Base-by-base conservation (phyloP, 805 yeast species). In the Candida andamanensis region DNA sequence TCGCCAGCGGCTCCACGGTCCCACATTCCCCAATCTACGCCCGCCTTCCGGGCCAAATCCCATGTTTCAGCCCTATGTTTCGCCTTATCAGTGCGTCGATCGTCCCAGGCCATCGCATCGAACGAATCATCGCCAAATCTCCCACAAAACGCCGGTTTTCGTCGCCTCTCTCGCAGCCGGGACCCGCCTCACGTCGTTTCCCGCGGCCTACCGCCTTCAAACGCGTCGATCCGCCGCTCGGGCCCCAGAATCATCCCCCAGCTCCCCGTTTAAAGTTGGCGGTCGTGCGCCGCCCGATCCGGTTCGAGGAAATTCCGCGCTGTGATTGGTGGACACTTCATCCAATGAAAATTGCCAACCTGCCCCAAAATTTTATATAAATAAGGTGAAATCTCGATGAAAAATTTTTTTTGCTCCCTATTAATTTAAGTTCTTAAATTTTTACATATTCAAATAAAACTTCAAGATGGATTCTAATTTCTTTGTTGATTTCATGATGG, bases 401-500 rank as follows among this genome's bases (percentile, higher is more conserved):
- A 36, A 40, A 40, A 34, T 26, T 40, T 40, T 40, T 32, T 24
- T 16, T 32, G 24, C 22, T 26, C 22, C 17, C 21, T 32, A n/a
- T 28, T 18, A 15, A 16, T 25, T 24, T 17, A 36, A 23, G 22
- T 32, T 32, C 29, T 27, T 19, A 19, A 23, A 20, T 28, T 36
- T 33, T 31, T 29, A 28, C 11, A 33, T 15, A 33, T 19, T 14
- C 25, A 23, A 28, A 26, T 24, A 28, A 28, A 22, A 40, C 15
- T 26, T 32, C 30, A 38, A 30, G 24, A 39, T 39, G 42, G 46
- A 41, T 39, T 27, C 32, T 25, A 29, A 33, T 26, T 42, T 42
- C 39, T 39, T 39, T 17, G 32, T 42, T 35, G 46, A 42, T 27
- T 42, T 42, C 32, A 32, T 42, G 41, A 86, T 89, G 96, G 96